Base-by-base conservation (phyloP, 2,329 filamentous ascomycete species). In the Phialophora tarda region DNA sequence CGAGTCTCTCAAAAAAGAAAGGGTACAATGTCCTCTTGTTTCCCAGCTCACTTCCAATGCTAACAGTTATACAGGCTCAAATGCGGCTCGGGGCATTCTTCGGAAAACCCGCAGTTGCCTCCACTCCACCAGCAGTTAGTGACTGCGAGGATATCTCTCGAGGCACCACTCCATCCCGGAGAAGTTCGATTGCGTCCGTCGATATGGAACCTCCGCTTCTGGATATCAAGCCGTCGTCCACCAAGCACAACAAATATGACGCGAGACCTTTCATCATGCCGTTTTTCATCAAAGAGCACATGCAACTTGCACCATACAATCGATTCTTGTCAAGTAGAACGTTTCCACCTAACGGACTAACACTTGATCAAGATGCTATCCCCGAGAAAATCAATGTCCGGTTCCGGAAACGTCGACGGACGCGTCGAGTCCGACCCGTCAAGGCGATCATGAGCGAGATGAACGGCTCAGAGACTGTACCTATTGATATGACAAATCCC, bases 201-300 rank as follows among this genome's bases (percentile, higher is more conserved):
- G 58, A 72, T 30, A 59, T 67, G 41, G 61, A 63, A 38, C 5
- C 65, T 17, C 58, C 64, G 54, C 14, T 69, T 50, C 80, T 81
- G 66, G 71, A 75, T 69, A 4, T 66, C 14, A 66, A 65, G 10
- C n/a, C 3, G 21, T 44, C 59, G 21, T 62, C 69, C 10, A 21
- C 64, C 21, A 70, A 72, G 47, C 72, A 75, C 26, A 32, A 70
- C 7, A 69, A 74, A 61, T 71, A 85, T 0, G 83, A 86, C 53
- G 93, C 92, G 71, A 81, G 90, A 21, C 88, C 87, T 71, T 81
- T 84, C 41, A 98, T 98, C 74, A 85, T 92, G 34, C 88, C 91
- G 0, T 98, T 97, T 77, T 93, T 90, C 69, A 75, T 95, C 54
- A 90, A 92, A 65, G 83, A 88, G 2, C 85, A 92, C 73, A 90